Conservation (phyloP, 75 land plant genomes). For the Adiantum capillusveneris region DNA sequence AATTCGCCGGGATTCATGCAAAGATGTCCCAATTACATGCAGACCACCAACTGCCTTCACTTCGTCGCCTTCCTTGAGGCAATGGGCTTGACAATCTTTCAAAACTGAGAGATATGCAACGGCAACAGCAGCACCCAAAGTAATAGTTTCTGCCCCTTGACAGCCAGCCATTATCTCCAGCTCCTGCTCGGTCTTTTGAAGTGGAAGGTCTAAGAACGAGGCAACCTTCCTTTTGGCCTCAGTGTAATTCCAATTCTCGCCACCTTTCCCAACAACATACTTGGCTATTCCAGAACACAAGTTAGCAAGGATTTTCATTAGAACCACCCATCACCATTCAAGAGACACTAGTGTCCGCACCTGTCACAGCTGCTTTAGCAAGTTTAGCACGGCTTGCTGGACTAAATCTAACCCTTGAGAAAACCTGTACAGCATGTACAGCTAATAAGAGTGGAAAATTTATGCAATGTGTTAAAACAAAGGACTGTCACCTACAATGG, state of each 20-base stretch:
- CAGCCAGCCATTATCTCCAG: constrained; percentile 31
- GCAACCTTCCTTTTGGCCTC: constrained; percentile 58
- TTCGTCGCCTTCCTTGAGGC: constrained; percentile 71
- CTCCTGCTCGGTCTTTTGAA: constrained; percentile 31
- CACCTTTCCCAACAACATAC: constrained; percentile 51
- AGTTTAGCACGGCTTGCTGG: constrained; percentile 42
- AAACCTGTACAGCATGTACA: constrained; percentile 9
- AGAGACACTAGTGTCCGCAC: constrained; percentile 21
- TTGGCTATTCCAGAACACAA: constrained; percentile 39
- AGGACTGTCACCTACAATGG: constrained; percentile 46
- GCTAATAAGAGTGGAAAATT: no score
- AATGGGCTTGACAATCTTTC: constrained; percentile 73
- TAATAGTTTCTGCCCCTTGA: constrained; percentile 40
- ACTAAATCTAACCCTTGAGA: constrained; percentile 25
- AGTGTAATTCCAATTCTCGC: constrained; percentile 48
- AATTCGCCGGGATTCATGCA: constrained; percentile 96
- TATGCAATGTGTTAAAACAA: background rate
- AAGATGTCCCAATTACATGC: constrained; percentile 96
- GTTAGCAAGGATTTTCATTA: no score
- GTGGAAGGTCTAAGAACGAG: constrained; percentile 66
- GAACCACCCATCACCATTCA: no score
- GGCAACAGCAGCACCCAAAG: constrained; percentile 70
- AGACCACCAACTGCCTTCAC: constrained; percentile 93
- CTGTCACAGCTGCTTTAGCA: constrained; percentile 55
- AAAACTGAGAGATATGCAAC: constrained; percentile 71